Base-by-base conservation (phyloP, 192 early-diverging fungal species). In the Pilobolus umbonatus region DNA sequence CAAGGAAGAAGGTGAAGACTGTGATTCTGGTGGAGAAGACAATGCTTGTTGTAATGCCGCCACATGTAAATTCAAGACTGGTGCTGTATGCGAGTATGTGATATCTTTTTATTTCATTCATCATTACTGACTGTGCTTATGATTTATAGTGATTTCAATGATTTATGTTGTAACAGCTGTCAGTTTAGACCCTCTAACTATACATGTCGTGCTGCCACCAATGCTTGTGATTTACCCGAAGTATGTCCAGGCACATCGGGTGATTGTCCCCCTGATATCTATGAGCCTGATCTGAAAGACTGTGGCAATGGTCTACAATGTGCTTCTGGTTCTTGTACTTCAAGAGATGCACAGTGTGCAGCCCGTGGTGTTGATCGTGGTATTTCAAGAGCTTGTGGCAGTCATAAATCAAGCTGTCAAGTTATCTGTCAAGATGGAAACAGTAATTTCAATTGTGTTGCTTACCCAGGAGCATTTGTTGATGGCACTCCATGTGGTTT, bases 1-100 rank as follows among this genome's bases (percentile, higher is more conserved):
- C 55, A 83, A 84, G 57, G 95, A 98, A 73, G 52, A 70, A 4
- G 87, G 86, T 62, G 95, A 98, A 74, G 85, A 98, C 50, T 98
- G 95, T 70, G 95, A 98, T 68, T 91, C 91, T 64, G 91, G 90
- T 11, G 67, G 77, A 21, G 79, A 81, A 22, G 80, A 84, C 51
- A 90, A 93, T 50, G 79, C 79, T 22, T 98, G 95, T 71, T 98
- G 95, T 62, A 75, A 89, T 64, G 82, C 79, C 5, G 61, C 74
- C 2, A 92, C 89, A 1, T 98, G 95, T 74, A 90, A 81, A 62
- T 77, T 93, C 42, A 92, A 89, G 57, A 7, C 71, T 0, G 86
- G 83, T 1, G 90, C 93, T 12, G 65, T 76, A 2, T 98, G 95
- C 73, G 80, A 80, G 73, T 74, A 71, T 67, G 68, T 62, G n/a